Evolutionary conservation across 2,329 filamentous ascomycete genomes (phyloP).

Genomic region (Drechslerella coelobrocha): DNA sequence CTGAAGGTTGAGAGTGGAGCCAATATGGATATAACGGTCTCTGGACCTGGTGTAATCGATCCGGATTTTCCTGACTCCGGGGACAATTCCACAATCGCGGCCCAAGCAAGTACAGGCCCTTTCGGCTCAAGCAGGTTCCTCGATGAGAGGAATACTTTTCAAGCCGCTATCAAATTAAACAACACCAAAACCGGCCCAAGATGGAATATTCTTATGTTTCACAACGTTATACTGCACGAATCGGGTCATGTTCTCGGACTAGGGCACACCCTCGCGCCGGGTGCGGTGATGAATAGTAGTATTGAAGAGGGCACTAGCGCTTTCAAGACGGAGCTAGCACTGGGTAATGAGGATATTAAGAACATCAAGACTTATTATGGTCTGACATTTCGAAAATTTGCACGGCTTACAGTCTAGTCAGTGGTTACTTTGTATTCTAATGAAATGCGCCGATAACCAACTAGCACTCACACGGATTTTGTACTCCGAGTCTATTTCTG

Average conservation of each 20-base stretch:
- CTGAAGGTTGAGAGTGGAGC: background rate
- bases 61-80: background rate
- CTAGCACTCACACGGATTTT: too few relatives aligned
- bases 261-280: background rate
- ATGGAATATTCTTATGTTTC: conserved; percentile 13
- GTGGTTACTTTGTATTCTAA: too few relatives aligned
- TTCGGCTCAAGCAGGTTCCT: background rate
- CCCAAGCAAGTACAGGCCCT: conserved; percentile 5
- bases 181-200: conserved; percentile 7
- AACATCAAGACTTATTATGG: too few relatives aligned
- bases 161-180: conserved; percentile 7
- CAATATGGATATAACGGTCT: background rate
- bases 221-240: conserved; percentile 20
- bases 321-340: too few relatives aligned
- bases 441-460: too few relatives aligned
- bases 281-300: too few relatives aligned
- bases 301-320: too few relatives aligned
- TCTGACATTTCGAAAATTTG: too few relatives aligned
- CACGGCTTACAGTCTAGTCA: too few relatives aligned
- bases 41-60: background rate
- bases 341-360: too few relatives aligned
- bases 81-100: background rate
- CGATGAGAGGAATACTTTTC: background rate
- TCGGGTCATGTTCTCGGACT: conserved; percentile 13
- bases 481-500: too few relatives aligned